Conservation (phyloP, 306 rosid genomes). For the Pyrus pyrifolia region DNA sequence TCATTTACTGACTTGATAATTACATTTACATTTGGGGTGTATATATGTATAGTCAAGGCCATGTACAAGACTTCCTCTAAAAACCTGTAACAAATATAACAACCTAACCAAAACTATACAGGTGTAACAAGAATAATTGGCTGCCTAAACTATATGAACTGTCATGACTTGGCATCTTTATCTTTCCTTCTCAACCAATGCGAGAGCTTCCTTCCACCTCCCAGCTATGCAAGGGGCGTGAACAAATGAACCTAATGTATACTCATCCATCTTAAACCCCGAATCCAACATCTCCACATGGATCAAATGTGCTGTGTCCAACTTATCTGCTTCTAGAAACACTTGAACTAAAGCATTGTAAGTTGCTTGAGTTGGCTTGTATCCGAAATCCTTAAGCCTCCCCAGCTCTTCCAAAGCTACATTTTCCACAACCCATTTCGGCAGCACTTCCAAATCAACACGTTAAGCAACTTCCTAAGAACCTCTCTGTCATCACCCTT, state of each 20-base stretch:
- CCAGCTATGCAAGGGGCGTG: conserved; percentile 58
- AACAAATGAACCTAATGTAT: conserved; percentile 48
- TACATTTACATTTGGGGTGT: no score
- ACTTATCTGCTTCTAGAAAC: conserved; percentile 53
- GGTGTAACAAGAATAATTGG: no score
- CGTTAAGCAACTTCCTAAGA: conserved; percentile 60
- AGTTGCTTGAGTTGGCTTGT: conserved; percentile 49
- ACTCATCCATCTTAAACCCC: conserved; percentile 63
- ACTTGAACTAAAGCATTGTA: conserved; percentile 70
- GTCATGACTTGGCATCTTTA: no score
- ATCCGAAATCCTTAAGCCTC: conserved; percentile 79
- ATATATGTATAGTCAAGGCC: no score
- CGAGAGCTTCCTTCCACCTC: conserved; percentile 52
- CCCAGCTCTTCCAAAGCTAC: conserved; percentile 75
- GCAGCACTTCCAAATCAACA: conserved; percentile 63
- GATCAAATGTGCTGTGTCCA: conserved; percentile 63
- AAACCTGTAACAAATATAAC: no score
- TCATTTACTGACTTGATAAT: no score
- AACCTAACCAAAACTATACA: no score
- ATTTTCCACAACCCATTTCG: conserved; percentile 65
- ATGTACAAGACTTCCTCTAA: no score
- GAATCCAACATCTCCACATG: conserved; percentile 59
- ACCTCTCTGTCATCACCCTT: conserved; percentile 45
- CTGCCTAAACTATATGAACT: no score
- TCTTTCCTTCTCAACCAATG: conserved; percentile 45